A percentile compares a stretch with the other conserved stretches of the same genome.
These are phyloP conservation scores for Zygnema circumcarinatum DNA, from an alignment of 139 green algal species.

Conservation along the genomic window DNA sequence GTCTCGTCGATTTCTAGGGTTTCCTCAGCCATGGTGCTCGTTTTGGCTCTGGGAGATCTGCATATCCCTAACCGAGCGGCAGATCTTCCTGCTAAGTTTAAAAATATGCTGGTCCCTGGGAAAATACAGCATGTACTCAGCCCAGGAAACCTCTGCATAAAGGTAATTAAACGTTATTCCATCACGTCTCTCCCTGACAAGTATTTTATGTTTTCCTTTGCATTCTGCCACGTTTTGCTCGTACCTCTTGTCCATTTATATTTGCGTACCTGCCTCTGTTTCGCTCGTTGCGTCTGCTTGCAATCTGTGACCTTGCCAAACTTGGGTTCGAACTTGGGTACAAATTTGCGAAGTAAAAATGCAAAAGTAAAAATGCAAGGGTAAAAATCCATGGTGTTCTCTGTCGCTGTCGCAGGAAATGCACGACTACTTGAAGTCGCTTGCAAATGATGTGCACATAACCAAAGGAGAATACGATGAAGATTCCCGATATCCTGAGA, in stretches of 20 bases:
- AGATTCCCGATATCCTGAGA: slow-evolving; percentile 55
- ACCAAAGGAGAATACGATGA: slow-evolving; percentile 93
- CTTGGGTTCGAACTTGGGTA: no score
- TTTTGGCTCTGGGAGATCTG: slow-evolving; percentile 90
- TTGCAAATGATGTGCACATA: slow-evolving; percentile 80
- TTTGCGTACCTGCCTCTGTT: no score
- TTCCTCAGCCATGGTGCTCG: slow-evolving; percentile 94
- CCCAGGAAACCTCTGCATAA: slow-evolving; percentile 87
- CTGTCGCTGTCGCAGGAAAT: no score
- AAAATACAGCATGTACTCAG: slow-evolving; percentile 93
- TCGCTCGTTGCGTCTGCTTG: no score
- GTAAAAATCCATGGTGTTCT: no score
- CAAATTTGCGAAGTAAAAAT: no score
- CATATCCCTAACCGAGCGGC: slow-evolving; percentile 85
- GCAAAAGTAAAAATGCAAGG: no score
- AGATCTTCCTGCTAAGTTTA: slow-evolving; percentile 91
- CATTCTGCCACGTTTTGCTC: no score
- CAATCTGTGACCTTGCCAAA: no score
- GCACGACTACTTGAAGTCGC: slow-evolving; percentile 83
- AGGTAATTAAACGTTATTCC: slow-evolving; percentile 62
- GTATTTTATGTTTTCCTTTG: no score
- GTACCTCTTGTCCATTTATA: no score
- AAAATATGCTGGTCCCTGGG: slow-evolving; percentile 87
- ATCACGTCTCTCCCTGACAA: background rate
- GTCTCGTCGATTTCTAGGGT: no score